Base-by-base conservation (phyloP, 1,139 yeast genomes). In the Diutina sp. region DNA sequence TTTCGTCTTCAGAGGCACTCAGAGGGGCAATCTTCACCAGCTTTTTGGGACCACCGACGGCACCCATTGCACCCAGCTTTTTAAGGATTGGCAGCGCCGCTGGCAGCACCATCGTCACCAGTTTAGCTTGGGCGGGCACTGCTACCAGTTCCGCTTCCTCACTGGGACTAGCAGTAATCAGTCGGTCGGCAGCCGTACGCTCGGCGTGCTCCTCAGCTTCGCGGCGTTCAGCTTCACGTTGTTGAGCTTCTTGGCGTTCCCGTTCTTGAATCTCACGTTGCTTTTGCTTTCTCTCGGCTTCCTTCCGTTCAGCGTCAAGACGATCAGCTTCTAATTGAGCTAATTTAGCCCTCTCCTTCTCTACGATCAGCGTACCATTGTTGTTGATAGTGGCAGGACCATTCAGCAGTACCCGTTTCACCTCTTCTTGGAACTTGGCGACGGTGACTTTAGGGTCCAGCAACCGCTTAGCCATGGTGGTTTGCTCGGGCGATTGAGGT, bases 91-190 rank as follows among this genome's bases (percentile, higher is more conserved):
- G 53, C 53, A 50, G 53, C n/a, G 51, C 8, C 2, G 41, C n/a
- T 12, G 41, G 41, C 14, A n/a, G 14, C 14, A 11, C 41, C 11
- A 35, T 35, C 12, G 14, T n/a, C 14, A 35, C 41, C n/a, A n/a
- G 14, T 12, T 35, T 35, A 3, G 41, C 41, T 35, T 35, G 41
- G 1, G 12, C 14, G 41, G 41, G 41, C n/a, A 11, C n/a, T 5
- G 41, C 14, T 35, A 11, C 41, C n/a, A 35, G 25, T 32, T 57
- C 55, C 4, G 54, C 51, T 30, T 59, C 25, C 25, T 21, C 25
- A 21, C 25, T 11, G 14, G 41, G 14, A 9, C 41, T 35, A 21
- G 25, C 25, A n/a, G 41, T 11, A 9, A 9, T 12, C 41, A 35
- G 41, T 1, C 41, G 41, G 2, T 35, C 41, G 14, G 41, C 41